Base-by-base conservation (phyloP, 306 rosid species). In the Purshia tridentata region DNA sequence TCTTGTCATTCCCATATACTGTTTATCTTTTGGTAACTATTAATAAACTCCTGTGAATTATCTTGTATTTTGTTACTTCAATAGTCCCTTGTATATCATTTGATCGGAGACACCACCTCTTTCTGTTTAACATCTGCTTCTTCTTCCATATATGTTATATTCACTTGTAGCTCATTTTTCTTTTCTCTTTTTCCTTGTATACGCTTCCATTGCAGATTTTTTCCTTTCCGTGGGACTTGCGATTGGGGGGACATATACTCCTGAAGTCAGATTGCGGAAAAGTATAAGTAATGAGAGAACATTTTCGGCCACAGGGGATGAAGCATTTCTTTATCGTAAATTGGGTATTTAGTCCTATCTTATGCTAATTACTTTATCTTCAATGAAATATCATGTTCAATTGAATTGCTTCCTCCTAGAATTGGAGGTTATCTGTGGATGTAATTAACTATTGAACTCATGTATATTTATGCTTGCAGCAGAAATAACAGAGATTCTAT, bases 251-350 rank as follows among this genome's bases (percentile, higher is more conserved):
- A 91, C 97, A 10, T 83, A 75, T 74, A 77, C 84, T 41, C 95
- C 96, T 47, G 83, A 88, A 87, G 84, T 57, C 65, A 88, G 86
- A 81, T 83, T 73, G 70, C 84, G 95, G 75, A 91, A 88, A 81
- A 94, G 98, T 74, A 94, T 94, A 52, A 94, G 97, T 74, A 94
- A 88, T 22, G 97, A 94, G 82, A 86, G 98, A 80, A 88, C 97
- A 37, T 94, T 94, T 91, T 81, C 96, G 47, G 87, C 97, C 78
- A 91, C 94, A 3, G 83, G 77, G 50, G 88, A 91, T 13, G 90
- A 91, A 79, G 75, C 74, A 42, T 80, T 81, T 48, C 72, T 94
- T 70, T 73, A 69, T 65, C 82, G 51, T 72, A 89, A 73, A 80
- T 79, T 91, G 74, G 92, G 97, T 89, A 81, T 71, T n/a, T 71